A percentile compares a stretch with the other conserved stretches of the same genome.
Conservation (phyloP, 352 stramenopile genomes). For the Globisporangium carolinianum region DNA sequence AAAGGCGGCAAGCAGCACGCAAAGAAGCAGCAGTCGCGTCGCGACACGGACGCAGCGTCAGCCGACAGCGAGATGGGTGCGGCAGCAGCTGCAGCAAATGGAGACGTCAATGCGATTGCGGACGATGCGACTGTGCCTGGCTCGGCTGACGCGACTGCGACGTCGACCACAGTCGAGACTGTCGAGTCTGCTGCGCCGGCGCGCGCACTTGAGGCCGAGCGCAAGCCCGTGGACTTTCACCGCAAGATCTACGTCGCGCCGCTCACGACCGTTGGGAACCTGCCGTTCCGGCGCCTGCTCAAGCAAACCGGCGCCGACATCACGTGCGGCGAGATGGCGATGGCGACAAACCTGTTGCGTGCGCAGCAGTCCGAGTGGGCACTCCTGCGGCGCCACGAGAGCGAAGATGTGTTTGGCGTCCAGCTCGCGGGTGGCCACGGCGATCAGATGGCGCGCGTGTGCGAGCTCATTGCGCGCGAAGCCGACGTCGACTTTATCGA, state of each 20-base stretch:
- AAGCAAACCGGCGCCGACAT: constrained; percentile 98
- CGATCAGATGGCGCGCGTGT: constrained; percentile 91
- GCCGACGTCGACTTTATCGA: constrained; percentile 97
- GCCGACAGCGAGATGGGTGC: constrained; percentile 1
- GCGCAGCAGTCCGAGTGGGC: constrained; percentile 96
- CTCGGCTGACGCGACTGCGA: background rate
- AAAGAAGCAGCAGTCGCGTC: constrained; percentile 8
- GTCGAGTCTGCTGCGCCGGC: background rate
- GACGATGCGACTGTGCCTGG: background rate
- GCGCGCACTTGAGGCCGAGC: constrained; percentile 45
- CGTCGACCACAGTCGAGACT: constrained; percentile 1
- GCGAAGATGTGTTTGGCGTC: constrained; percentile 98
- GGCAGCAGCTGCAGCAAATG: background rate
- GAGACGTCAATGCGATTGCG: background rate
- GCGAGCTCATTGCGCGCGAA: constrained; percentile 91
- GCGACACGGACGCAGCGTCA: background rate
- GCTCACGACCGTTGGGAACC: constrained; percentile 99
- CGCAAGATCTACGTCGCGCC: constrained; percentile 98
- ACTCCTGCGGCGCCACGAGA: constrained; percentile 93
- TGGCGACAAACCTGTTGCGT: constrained; percentile 93
- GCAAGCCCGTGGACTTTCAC: constrained; percentile 94
- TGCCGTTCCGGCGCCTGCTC: constrained; percentile 97
- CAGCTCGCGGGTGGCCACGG: constrained; percentile 92
- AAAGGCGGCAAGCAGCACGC: constrained; percentile 37
- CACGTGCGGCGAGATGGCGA: constrained; percentile 98